These are phyloP conservation scores for Centella asiatica DNA, from an alignment of 129 eudicot species.

Conservation along the genomic window DNA sequence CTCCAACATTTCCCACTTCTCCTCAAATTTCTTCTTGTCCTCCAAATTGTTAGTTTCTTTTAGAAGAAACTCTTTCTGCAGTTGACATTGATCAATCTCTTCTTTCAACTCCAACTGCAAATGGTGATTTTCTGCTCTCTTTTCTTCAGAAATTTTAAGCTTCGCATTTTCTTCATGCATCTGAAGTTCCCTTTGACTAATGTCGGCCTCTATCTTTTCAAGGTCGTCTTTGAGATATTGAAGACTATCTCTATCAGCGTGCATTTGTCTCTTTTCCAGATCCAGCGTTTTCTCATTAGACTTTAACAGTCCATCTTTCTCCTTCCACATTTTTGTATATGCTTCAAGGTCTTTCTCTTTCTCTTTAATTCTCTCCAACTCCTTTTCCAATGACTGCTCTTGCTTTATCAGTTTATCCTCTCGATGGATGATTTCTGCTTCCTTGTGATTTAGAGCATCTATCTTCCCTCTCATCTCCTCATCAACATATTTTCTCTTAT, in stretches of 20 bases:
- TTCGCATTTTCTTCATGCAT: slow-evolving; percentile 47
- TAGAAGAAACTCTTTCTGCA: slow-evolving; percentile 36
- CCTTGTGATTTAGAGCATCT: slow-evolving; percentile 36
- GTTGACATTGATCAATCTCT: slow-evolving; percentile 55
- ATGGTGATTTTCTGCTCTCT: slow-evolving; percentile 38
- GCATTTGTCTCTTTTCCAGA: slow-evolving; percentile 35
- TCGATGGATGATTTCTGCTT: slow-evolving; percentile 46
- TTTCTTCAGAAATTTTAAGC: slow-evolving; percentile 40
- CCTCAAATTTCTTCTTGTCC: slow-evolving; percentile 66
- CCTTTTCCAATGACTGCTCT: slow-evolving; percentile 61
- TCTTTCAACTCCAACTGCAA: slow-evolving; percentile 49
- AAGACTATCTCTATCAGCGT: slow-evolving; percentile 44
- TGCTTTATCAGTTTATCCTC: slow-evolving; percentile 53
- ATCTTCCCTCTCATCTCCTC: slow-evolving; percentile 43
- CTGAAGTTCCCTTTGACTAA: slow-evolving; percentile 33
- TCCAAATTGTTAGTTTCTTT: slow-evolving; percentile 61
- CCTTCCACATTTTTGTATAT: slow-evolving; percentile 45
- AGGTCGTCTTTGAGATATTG: slow-evolving; percentile 28
- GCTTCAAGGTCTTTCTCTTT: slow-evolving; percentile 60
- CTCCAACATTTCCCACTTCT: slow-evolving; percentile 83
- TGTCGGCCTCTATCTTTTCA: slow-evolving; percentile 37
- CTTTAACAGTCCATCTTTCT: slow-evolving; percentile 43
- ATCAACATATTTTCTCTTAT: slow-evolving; percentile 44
- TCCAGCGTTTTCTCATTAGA: slow-evolving; percentile 44
- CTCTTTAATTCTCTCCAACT: slow-evolving; percentile 54